Base-by-base conservation (phyloP, 345 rosid species). In the Pistacia integerrima region DNA sequence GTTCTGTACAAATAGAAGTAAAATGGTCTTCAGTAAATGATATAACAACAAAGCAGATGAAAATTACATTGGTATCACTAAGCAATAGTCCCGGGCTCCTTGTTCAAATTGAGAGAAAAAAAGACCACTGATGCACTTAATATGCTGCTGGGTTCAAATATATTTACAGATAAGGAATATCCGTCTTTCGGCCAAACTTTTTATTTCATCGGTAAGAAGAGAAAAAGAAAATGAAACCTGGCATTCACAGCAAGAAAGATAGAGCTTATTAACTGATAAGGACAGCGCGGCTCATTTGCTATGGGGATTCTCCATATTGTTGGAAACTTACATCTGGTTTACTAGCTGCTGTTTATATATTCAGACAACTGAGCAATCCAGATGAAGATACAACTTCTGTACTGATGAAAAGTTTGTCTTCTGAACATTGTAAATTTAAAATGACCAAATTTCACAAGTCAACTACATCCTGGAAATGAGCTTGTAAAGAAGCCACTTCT, bases 251-350 rank as follows among this genome's bases (percentile, higher is more conserved):
- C 6, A 1, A 33, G 8, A 13, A 55, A 16, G 51, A 2, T 3
- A 13, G 51, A 11, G 58, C 41, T 62, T 28, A 22, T 54, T 66
- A 56, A 38, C 55, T 25, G 25, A 44, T 5, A 13, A 44, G n/a
- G 51, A 2, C 12, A 13, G 62, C 13, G 3, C 33, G 33, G 58
- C 41, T 62, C 48, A 22, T 54, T 55, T 46, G 25, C 64, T 33
- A 62, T 18, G 25, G 44, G 49, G 58, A 71, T 56, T 17, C 20
- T 46, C 44, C 46, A 54, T 28, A 74, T 38, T 12, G 51, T 44
- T 25, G 35, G 44, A 64, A 66, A 33, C 36, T 77, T 72, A 25
- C 60, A 54, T 16, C 36, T 20, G 55, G 72, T 52, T 46, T 25
- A 33, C 48, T 4, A 54, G 51, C 49, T 63, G 69, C 17, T 46